These are phyloP conservation scores for Cytospora piceicola DNA, from an alignment of 2,329 filamentous ascomycete species.

Conservation along the genomic window DNA sequence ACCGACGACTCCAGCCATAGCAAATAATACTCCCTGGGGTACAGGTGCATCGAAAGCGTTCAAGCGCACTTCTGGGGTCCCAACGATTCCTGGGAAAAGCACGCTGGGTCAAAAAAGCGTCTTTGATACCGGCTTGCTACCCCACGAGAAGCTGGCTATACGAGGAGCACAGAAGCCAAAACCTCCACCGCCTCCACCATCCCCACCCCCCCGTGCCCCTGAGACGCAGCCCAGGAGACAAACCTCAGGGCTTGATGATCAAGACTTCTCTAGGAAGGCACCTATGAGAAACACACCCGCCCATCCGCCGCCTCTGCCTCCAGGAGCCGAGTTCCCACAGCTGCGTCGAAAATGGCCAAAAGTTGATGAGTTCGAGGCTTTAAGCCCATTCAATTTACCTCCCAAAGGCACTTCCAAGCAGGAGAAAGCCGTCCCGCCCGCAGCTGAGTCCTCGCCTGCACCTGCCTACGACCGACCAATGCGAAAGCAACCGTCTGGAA, in stretches of 20 bases:
- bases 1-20: not conserved
- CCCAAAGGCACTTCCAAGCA: not conserved
- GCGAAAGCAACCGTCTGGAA: not conserved
- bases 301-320: not conserved
- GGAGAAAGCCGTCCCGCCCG: not conserved
- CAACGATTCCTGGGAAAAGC: not conserved
- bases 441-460: not conserved
- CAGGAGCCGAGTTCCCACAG: conserved; percentile 18
- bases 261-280: not conserved
- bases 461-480: not conserved
- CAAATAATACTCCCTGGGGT: not conserved
- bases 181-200: not conserved
- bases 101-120: not conserved
- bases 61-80: not conserved
- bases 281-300: not conserved
- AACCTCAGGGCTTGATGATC: not conserved
- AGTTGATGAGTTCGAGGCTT: conserved; percentile 22
- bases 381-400: conserved; percentile 30
- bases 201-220: not conserved
- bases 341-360: conserved; percentile 17
- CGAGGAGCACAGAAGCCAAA: not conserved
- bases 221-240: not conserved
- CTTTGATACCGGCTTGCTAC: not conserved
- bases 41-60: not conserved
- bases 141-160: conserved; percentile 1